Evolutionary conservation across 2,329 filamentous ascomycete genomes (phyloP).

Genomic region (Diaporthe citriasiana): DNA sequence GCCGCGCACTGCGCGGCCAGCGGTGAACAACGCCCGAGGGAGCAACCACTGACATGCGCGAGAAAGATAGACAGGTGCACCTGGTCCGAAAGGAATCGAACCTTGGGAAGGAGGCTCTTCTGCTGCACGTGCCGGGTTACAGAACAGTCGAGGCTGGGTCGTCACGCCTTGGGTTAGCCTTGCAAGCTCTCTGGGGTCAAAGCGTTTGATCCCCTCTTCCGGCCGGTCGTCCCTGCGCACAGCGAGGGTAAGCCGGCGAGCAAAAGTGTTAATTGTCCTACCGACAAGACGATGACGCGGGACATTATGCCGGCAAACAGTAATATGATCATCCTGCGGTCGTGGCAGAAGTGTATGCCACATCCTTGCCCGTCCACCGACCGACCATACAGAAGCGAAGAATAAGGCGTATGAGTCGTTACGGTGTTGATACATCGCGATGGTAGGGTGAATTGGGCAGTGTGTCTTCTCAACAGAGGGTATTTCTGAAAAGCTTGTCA

Average conservation of each 20-base stretch:
- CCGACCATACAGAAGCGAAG: slow-evolving; percentile 17
- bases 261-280: background rate
- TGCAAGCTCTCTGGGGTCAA: slow-evolving; percentile 23
- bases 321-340: slow-evolving; percentile 22
- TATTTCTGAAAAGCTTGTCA: slow-evolving; percentile 2
- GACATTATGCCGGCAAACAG: slow-evolving; percentile 19
- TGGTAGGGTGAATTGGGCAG: slow-evolving; percentile 23
- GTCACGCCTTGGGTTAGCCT: slow-evolving; percentile 29
- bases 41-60: background rate
- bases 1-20: background rate
- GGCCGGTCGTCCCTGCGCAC: background rate
- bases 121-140: slow-evolving; percentile 3
- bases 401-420: slow-evolving; percentile 15
- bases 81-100: background rate
- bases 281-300: slow-evolving; percentile 16
- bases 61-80: slow-evolving; percentile 1
- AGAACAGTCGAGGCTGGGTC: slow-evolving; percentile 18
- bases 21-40: background rate
- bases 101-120: background rate
- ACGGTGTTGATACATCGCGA: slow-evolving; percentile 25
- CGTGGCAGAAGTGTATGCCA: slow-evolving; percentile 17
- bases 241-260: slow-evolving; percentile 3
- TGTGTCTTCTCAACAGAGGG: slow-evolving; percentile 2
- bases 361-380: background rate
- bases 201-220: slow-evolving; percentile 29